Evolutionary conservation across 345 rosid genomes (phyloP).

Genomic region (Geranium brycei): DNA sequence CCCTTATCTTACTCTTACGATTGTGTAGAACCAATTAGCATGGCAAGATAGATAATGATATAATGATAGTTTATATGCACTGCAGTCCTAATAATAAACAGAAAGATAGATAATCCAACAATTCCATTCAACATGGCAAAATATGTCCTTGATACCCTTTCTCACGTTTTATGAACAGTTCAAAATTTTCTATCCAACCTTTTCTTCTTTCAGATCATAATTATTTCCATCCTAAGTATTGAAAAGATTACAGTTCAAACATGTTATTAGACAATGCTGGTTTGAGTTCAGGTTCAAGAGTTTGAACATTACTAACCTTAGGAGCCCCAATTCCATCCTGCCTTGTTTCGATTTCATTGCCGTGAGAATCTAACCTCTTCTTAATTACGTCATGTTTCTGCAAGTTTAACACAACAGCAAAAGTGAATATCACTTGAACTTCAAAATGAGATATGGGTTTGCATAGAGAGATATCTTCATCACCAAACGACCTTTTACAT

Average conservation of each 20-base stretch:
- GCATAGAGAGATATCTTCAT: not conserved
- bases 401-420: constrained; percentile 9
- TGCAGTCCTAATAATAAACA: too few species aligned
- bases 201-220: too few species aligned
- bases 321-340: constrained; percentile 83
- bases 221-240: too few species aligned
- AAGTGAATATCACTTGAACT: not conserved
- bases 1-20: too few species aligned
- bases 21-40: too few species aligned
- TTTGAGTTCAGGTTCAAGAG: not conserved
- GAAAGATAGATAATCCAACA: too few species aligned
- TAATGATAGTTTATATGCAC: too few species aligned
- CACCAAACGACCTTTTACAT: not conserved
- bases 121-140: too few species aligned
- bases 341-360: constrained; percentile 65
- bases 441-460: not conserved
- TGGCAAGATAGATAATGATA: too few species aligned
- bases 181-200: too few species aligned
- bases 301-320: constrained; percentile 39
- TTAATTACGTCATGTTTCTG: constrained; percentile 91
- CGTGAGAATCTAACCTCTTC: constrained; percentile 63
- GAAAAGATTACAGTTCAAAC: not conserved
- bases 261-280: not conserved
- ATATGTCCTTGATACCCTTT: too few species aligned
- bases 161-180: too few species aligned